These are phyloP conservation scores for Coniochaeta ligniaria DNA, from an alignment of 2,329 filamentous ascomycete species.

Conservation along the genomic window DNA sequence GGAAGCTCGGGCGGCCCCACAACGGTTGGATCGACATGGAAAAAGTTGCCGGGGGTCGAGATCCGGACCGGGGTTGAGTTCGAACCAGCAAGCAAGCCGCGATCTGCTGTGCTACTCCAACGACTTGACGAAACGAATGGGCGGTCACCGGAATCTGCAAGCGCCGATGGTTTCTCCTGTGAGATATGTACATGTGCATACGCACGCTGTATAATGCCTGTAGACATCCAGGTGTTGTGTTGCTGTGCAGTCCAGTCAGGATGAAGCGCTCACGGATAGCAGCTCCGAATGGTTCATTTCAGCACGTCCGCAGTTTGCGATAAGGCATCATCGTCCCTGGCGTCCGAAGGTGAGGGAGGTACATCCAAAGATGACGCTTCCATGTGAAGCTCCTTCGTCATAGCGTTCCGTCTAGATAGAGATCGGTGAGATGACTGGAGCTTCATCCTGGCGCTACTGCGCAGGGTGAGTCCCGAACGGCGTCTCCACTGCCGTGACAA, in stretches of 20 bases:
- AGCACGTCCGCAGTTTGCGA: background rate
- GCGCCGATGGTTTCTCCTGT: background rate
- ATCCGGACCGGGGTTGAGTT: background rate
- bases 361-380: background rate
- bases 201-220: background rate
- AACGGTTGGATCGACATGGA: background rate
- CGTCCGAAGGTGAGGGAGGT: background rate
- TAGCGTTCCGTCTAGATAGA: background rate
- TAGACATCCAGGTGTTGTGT: background rate
- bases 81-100: background rate
- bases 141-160: background rate
- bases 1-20: background rate
- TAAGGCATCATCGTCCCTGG: conserved; percentile 1
- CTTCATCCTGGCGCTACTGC: background rate
- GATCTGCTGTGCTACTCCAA: background rate
- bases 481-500: background rate
- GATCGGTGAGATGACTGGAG: background rate
- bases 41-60: background rate
- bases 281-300: background rate
- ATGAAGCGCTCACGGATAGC: background rate
- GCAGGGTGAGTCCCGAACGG: background rate
- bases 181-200: background rate
- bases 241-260: background rate
- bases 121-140: background rate
- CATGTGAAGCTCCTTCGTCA: background rate